phyloP scores from a whole-genome alignment of 2,329 filamentous ascomycete genomes.

The Colletotrichum incanum region DNA sequence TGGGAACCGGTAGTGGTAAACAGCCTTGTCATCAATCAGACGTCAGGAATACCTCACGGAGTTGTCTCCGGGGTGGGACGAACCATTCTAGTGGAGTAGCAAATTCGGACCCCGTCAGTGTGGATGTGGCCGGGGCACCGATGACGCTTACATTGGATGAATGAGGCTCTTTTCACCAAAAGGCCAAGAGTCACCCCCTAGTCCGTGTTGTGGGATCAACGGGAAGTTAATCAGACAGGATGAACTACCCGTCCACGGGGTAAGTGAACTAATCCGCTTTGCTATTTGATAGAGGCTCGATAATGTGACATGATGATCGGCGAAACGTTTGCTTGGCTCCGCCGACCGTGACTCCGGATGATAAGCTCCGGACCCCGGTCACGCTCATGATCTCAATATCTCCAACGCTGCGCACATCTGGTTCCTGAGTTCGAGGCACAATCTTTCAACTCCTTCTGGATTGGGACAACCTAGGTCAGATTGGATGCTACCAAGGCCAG shows the following conservation, averaged over 20 bases:
- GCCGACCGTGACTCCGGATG: slow-evolving; percentile 4
- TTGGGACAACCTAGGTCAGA: not conserved
- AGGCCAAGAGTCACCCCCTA: not conserved
- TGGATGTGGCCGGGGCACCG: not conserved
- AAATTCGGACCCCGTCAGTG: slow-evolving; percentile 18
- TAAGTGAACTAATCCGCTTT: not conserved
- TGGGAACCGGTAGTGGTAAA: not conserved
- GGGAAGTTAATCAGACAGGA: slow-evolving; percentile 1
- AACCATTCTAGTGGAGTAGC: not conserved
- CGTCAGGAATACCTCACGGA: slow-evolving; percentile 32
- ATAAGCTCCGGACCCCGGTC: slow-evolving; percentile 26
- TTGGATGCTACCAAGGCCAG: not conserved
- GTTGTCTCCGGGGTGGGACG: slow-evolving; percentile 21
- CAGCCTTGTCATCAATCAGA: slow-evolving; percentile 13
- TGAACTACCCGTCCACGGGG: slow-evolving; percentile 6
- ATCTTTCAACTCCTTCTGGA: not conserved
- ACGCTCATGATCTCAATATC: not conserved
- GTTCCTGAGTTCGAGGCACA: not conserved
- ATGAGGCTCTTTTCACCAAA: not conserved
- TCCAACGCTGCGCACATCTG: no score
- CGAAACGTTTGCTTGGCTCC: not conserved
- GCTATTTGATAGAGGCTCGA: not conserved
- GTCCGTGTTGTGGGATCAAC: slow-evolving; percentile 3
- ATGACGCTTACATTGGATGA: slow-evolving; percentile 38
- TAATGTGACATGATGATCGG: not conserved